phyloP scores from a whole-genome alignment of 2,329 filamentous ascomycete species.

The Epichloe gansuensis region DNA sequence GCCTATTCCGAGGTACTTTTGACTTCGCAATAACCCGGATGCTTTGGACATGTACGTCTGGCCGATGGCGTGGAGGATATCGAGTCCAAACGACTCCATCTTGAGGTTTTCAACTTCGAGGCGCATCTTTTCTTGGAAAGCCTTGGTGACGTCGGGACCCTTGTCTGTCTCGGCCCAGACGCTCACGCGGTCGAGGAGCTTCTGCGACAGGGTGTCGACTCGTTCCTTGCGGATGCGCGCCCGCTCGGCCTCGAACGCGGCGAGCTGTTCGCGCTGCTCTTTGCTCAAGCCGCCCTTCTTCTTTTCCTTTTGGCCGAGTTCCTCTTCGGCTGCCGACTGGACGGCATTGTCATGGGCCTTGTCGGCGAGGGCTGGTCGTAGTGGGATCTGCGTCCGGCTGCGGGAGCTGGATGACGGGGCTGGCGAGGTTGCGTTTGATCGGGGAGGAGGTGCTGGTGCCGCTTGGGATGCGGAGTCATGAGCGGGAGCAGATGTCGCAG shows the following conservation, averaged over 20 bases:
- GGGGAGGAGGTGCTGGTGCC: conserved; percentile 16
- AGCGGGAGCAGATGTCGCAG: conserved; percentile 9
- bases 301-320: conserved; percentile 46
- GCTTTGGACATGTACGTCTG: conserved; percentile 82
- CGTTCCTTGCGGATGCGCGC: conserved; percentile 76
- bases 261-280: conserved; percentile 86
- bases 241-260: conserved; percentile 78
- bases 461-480: conserved; percentile 9
- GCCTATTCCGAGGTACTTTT: conserved; percentile 92
- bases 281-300: conserved; percentile 78
- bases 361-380: conserved; percentile 79
- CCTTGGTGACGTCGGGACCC: conserved; percentile 64
- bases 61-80: conserved; percentile 91
- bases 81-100: conserved; percentile 96
- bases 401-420: conserved; percentile 30
- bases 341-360: conserved; percentile 56
- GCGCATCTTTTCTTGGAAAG: conserved; percentile 88
- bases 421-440: conserved; percentile 25
- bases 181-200: conserved; percentile 78
- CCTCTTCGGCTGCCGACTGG: conserved; percentile 53
- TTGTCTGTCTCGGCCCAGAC: conserved; percentile 98
- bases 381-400: conserved; percentile 46
- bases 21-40: conserved; percentile 76
- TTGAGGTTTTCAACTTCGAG: conserved; percentile 96
- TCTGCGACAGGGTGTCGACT: conserved; percentile 69